These are phyloP conservation scores for Rhizopus stolonifer DNA, from an alignment of 371 early-diverging fungal genomes.

Conservation along the genomic window DNA sequence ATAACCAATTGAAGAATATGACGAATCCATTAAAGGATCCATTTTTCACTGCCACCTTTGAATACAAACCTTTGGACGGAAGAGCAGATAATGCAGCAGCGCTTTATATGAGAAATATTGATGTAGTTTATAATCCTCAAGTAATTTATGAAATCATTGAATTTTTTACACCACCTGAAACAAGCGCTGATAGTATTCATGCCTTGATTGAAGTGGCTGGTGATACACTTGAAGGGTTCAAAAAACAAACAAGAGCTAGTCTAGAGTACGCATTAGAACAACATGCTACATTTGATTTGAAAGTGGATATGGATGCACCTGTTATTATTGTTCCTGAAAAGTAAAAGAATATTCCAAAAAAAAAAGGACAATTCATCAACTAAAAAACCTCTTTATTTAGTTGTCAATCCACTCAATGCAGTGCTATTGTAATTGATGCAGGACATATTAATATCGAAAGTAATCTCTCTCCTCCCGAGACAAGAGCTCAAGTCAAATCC, in stretches of 20 bases:
- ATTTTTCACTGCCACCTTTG: constrained; percentile 84
- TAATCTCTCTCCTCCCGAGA: constrained; percentile 73
- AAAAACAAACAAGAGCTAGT: constrained; percentile 86
- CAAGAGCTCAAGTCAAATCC: constrained; percentile 65
- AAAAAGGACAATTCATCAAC: no score
- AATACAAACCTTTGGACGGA: constrained; percentile 84
- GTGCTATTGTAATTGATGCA: constrained; percentile 86
- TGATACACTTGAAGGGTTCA: constrained; percentile 85
- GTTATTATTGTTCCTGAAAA: constrained; percentile 93
- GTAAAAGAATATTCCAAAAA: no score
- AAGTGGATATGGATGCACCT: constrained; percentile 96
- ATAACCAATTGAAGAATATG: constrained; percentile 15
- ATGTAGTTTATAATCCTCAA: constrained; percentile 86
- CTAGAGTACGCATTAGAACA: constrained; percentile 86
- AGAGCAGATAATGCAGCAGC: constrained; percentile 86
- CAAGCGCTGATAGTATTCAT: constrained; percentile 74
- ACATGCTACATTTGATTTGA: constrained; percentile 87
- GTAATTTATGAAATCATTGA: constrained; percentile 72
- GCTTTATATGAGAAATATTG: constrained; percentile 86
- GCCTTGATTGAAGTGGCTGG: constrained; percentile 83
- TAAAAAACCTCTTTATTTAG: constrained; percentile 39
- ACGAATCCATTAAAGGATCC: constrained; percentile 48
- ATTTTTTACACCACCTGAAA: constrained; percentile 86
- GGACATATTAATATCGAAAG: constrained; percentile 91
- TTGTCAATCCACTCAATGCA: constrained; percentile 63